Base-by-base conservation (phyloP, 257 asterid genomes). In the Forsythia suspensa region DNA sequence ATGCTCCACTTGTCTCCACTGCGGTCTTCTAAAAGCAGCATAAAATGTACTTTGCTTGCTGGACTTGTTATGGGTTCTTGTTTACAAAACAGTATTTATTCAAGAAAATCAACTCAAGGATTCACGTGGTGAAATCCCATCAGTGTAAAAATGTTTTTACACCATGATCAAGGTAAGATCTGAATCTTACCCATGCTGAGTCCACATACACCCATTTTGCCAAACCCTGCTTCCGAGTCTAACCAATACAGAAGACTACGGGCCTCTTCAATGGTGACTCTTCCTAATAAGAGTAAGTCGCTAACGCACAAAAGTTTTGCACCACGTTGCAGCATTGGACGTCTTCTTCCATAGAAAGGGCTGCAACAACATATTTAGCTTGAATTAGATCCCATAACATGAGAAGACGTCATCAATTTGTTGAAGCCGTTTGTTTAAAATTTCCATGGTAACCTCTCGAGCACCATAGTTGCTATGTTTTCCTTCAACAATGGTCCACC, bases 391-490 rank as follows among this genome's bases (percentile, higher is more conserved):
- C 34, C 66, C 67, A 79, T 10, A 39, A 57, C 36, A 29, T 16
- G 46, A 82, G 37, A 46, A 81, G 71, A 59, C 78, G 61, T 44
- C 69, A 36, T 41, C 24, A 61, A 36, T 39, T 39, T 71, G 63
- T 38, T 8, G 20, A 63, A 77, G 65, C 63, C 52, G 61, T 65
- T 72, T 38, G 74, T 77, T 65, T 43, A 71, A 74, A 55, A 75
- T 51, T 48, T 52, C 70, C 12, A 36, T 41, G 46, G 34, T 73
- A 70, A 95, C 99, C 99, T 95, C 90, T 95, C 98, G 5, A 95
- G 98, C 81, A 95, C 98, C 99, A 95, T 89, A 16, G 99, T 93
- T 80, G 98, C 98, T 84, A 93, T 92, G 86, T 95, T 95, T 79
- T 93, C 94, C 87, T 95, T 95, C 79, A 95, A 77, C 71, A 95